Evolutionary conservation across 768 basidiomycete species (phyloP).

Genomic region (Mycena chlorophos): DNA sequence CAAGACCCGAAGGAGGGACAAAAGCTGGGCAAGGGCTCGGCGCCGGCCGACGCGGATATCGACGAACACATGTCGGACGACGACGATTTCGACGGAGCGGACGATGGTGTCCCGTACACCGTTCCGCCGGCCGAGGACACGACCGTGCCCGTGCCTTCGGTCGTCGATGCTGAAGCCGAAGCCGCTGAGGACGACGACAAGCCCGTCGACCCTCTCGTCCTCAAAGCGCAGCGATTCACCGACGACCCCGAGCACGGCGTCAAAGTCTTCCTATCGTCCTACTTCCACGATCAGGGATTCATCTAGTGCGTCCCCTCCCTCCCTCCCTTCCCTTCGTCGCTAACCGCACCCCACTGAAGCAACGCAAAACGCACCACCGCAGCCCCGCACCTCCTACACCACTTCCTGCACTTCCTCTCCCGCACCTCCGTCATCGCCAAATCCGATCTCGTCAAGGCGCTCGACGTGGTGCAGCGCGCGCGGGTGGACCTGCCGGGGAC

Average conservation of each 20-base stretch:
- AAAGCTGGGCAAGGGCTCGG: background rate
- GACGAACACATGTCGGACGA: background rate
- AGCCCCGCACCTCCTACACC: slow-evolving; percentile 14
- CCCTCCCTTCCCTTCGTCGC: background rate
- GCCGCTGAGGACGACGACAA: background rate
- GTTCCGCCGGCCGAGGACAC: background rate
- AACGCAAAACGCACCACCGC: background rate
- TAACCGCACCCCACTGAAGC: background rate
- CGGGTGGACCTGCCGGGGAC: slow-evolving; percentile 2
- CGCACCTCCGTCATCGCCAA: slow-evolving; percentile 5
- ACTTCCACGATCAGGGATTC: slow-evolving; percentile 1
- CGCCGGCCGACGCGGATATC: background rate
- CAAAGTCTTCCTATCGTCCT: slow-evolving; percentile 15
- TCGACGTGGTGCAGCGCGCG: slow-evolving; percentile 26
- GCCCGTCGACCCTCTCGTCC: background rate
- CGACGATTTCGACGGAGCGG: background rate
- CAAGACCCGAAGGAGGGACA: background rate
- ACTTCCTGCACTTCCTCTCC: slow-evolving; percentile 12
- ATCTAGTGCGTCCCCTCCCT: slow-evolving; percentile 1
- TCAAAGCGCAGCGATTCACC: background rate
- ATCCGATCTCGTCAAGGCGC: slow-evolving; percentile 36
- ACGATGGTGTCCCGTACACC: background rate
- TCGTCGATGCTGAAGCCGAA: background rate
- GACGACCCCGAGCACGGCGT: slow-evolving; percentile 1
- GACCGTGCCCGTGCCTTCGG: too few relatives aligned